These are phyloP conservation scores for Metarhizium humberi DNA, from an alignment of 2,329 filamentous ascomycete genomes.

Conservation along the genomic window DNA sequence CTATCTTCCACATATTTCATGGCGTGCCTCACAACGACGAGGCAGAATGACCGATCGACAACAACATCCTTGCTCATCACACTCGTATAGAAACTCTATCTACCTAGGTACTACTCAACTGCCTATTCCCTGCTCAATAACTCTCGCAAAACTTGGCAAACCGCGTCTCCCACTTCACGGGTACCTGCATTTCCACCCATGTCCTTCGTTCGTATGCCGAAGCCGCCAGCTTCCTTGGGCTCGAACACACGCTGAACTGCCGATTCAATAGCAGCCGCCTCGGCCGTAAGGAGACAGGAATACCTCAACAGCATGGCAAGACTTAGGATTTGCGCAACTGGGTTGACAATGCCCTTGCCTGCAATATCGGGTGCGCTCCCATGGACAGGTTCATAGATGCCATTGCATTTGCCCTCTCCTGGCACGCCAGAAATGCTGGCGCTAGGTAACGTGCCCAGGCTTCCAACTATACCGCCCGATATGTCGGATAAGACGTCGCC, in stretches of 20 bases:
- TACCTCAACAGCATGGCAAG: conserved; percentile 69
- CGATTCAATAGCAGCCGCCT: too few relatives aligned
- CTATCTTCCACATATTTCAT: too few relatives aligned
- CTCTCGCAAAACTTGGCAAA: conserved; percentile 25
- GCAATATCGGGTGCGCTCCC: conserved; percentile 63
- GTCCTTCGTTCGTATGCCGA: conserved; percentile 52
- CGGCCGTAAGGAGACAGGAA: conserved; percentile 39
- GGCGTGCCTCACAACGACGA: too few relatives aligned
- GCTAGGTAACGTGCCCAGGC: too few relatives aligned
- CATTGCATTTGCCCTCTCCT: conserved; percentile 38
- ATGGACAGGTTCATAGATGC: conserved; percentile 72
- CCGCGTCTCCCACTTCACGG: conserved; percentile 63
- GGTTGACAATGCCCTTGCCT: conserved; percentile 58
- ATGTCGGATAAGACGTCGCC: conserved; percentile 96
- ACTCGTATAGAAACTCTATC: too few relatives aligned
- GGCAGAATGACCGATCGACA: too few relatives aligned
- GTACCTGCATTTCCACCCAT: conserved; percentile 69
- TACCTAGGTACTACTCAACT: too few relatives aligned
- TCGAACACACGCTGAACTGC: conserved; percentile 45
- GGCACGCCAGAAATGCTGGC: too few relatives aligned
- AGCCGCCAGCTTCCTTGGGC: conserved; percentile 25
- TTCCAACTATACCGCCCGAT: conserved; percentile 53
- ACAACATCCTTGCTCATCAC: too few relatives aligned
- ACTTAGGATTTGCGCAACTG: conserved; percentile 61
- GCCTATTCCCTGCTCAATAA: neutral